Base-by-base conservation (phyloP, 2,329 filamentous ascomycete species). In the Coniosporium uncinatum region DNA sequence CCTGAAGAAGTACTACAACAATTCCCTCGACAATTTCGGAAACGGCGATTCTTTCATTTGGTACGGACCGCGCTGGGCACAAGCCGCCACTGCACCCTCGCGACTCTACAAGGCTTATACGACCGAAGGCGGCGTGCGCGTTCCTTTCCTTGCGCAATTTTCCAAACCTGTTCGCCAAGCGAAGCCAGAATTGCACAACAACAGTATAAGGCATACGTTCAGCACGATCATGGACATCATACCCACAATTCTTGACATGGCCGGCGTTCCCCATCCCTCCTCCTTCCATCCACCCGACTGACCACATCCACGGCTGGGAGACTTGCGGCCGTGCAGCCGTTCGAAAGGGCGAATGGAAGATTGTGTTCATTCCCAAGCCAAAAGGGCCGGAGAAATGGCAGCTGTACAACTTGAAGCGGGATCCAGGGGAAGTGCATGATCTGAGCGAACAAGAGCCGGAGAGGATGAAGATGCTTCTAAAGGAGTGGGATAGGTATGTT, bases 31-130 rank as follows among this genome's bases (percentile, higher is more conserved):
- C 21, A 79, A 78, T 43, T 64, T 79, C 22, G 77, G 76, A 11
- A 67, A 73, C 37, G 70, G 58, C 37, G 61, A 78, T 52, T 74
- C 69, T 3, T 79, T 75, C 50, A 69, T 76, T 42, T 79, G 75
- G 75, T 79, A 79, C 45, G 76, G 76, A 3, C 70, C 70, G 3
- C 67, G 67, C n/a, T 76, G 74, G 71, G 73, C 73, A 2, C 64
- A 69, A 50, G 70, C 70, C 22, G 64, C 70, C n/a, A 74, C 70
- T 2, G 69, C 71, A 4, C 70, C 70, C 3, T 67, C 62, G 5
- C 55, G 64, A 22, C 52, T 66, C 14, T 73, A 68, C 59, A 71
- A 70, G 42, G 58, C 59, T 17, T 61, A 56, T 51, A 58, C 58
- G 4, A 64, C 62, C 3, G 62, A 66, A 49, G 62, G 72, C 1